Base-by-base conservation (phyloP, 2,329 filamentous ascomycete species). In the Trichophyton equinum region DNA sequence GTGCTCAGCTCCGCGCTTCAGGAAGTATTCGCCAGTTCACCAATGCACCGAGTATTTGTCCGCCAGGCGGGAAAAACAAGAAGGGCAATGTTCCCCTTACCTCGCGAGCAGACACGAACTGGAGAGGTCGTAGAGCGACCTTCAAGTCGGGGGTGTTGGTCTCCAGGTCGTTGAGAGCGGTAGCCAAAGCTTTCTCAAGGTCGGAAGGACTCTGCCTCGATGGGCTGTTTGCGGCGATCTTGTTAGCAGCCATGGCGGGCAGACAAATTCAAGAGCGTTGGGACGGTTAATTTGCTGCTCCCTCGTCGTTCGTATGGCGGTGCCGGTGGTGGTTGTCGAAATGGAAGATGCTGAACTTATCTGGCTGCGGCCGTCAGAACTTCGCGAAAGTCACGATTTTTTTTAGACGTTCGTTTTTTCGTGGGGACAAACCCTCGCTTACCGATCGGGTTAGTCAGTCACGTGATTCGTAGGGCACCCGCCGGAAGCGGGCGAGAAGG, bases 21-120 rank as follows among this genome's bases (percentile, higher is more conserved):
- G 56, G 27, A 30, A 27, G 27, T 51, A 60, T 55, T 44, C 22
- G 38, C 58, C 49, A 56, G 15, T 40, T 7, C 57, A 47, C 42
- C 46, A 61, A 61, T n/a, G 27, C 47, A 27, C 22, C 55, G n/a
- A 38, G 38, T 61, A 55, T 22, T 8, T 55, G 15, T 30, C 27
- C 6, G 6, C 27, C 25, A 20, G 9, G 51, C 2, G 8, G 46
- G 46, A 6, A 15, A 51, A 27, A 51, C 15, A 30, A 11, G 11
- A 25, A 22, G 22, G 22, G 15, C 27, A 33, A 11, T 56, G 15
- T 36, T 7, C 59, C 42, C 59, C 91, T 91, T 88, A 99, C 94
- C 92, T 99, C 94, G 80, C 91, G 90, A 78, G 94, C 94, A 81
- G 89, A 95, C 78, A 95, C 89, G 81, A 99, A 91, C 85, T 99